These are phyloP conservation scores for Solanum chiquidenum DNA, from an alignment of 257 asterid species.

Conservation along the genomic window DNA sequence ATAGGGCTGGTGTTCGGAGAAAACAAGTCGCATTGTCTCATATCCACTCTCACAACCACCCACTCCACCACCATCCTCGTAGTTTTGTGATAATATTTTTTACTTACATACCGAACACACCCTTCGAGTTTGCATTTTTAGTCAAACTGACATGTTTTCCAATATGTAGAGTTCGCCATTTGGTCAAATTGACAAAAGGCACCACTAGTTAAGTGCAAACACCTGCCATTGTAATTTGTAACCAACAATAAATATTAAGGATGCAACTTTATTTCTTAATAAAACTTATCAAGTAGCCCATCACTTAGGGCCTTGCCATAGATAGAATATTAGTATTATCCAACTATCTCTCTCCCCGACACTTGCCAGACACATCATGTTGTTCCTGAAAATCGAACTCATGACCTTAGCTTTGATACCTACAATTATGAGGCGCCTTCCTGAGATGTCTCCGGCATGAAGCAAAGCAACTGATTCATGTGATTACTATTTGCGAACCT, in stretches of 20 bases:
- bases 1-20: not conserved
- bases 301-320: not conserved
- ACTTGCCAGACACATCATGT: not conserved
- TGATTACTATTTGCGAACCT: no score
- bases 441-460: not conserved
- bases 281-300: not conserved
- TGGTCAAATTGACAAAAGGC: no score
- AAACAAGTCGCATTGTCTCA: not conserved
- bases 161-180: no score
- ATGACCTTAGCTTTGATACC: not conserved
- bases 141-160: no score
- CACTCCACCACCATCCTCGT: no score
- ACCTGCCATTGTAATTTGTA: no score
- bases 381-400: not conserved
- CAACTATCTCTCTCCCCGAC: not conserved
- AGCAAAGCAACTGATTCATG: not conserved
- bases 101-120: no score
- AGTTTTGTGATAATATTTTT: no score
- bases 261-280: not conserved
- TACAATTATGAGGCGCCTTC: not conserved
- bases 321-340: not conserved
- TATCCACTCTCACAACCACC: not conserved
- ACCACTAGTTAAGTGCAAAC: no score
- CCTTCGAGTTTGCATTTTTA: no score
- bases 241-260: fast-evolving